Evolutionary conservation across 768 basidiomycete genomes (phyloP).

Genomic region (Russula sp.): DNA sequence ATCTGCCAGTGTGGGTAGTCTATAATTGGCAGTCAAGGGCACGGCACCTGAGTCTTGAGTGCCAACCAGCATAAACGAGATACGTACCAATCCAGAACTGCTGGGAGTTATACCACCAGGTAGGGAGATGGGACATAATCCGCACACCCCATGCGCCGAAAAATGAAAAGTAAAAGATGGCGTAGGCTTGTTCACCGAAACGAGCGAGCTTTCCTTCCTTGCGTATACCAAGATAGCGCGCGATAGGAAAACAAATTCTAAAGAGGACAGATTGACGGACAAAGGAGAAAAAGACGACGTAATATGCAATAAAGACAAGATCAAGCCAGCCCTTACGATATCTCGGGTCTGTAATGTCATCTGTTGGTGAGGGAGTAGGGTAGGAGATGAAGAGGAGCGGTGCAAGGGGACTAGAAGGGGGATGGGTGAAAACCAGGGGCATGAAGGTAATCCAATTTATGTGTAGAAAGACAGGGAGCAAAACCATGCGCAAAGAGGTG

Average conservation of each 20-base stretch:
- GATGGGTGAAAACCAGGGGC: constrained; percentile 40
- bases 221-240: constrained; percentile 63
- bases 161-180: constrained; percentile 68
- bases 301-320: constrained; percentile 70
- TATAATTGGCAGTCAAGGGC: constrained; percentile 28
- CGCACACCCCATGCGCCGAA: constrained; percentile 70
- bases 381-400: constrained; percentile 68
- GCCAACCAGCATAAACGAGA: not conserved
- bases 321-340: constrained; percentile 75
- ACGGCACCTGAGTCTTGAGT: not conserved
- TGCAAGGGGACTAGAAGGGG: constrained; percentile 65
- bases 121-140: constrained; percentile 77
- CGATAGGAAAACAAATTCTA: constrained; percentile 61
- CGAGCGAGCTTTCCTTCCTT: constrained; percentile 63
- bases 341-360: constrained; percentile 42
- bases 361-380: constrained; percentile 44
- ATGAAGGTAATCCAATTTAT: constrained; percentile 56
- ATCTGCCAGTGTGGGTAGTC: constrained; percentile 90
- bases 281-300: constrained; percentile 87
- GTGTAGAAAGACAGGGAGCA: constrained; percentile 55
- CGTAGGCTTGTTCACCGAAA: constrained; percentile 91
- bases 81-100: constrained; percentile 75
- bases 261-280: constrained; percentile 70
- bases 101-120: constrained; percentile 80
- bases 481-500: constrained; percentile 61